Base-by-base conservation (phyloP, 2,329 filamentous ascomycete species). In the Mycocentrospora acerina region DNA sequence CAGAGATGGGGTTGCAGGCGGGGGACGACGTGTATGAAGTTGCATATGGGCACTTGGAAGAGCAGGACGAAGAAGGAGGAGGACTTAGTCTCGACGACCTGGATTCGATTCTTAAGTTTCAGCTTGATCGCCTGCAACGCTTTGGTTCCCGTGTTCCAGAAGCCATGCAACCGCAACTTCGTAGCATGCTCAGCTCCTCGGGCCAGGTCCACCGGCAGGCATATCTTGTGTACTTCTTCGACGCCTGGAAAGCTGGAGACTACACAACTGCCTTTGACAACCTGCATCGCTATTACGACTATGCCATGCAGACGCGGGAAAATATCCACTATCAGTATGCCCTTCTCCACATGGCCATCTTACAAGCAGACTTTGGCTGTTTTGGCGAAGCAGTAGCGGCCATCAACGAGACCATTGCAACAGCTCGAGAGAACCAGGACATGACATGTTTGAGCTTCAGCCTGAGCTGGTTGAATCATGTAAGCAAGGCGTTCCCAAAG, bases 311-410 rank as follows among this genome's bases (percentile, higher is more conserved):
- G 57, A 86, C 83, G 51, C 76, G 83, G 44, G 87, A 95, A 56
- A 83, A 87, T 16, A 80, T 86, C 4, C 90, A 90, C 56, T 97
- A 98, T 59, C 93, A 97, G 62, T 95, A 96, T 62, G 93, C 93
- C 1, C 72, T 97, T 11, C 83, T 98, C 60, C 96, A 96, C 60
- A 79, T 96, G 42, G 91, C 90, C 3, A 88, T 96, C 24, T 78
- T 97, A 4, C 91, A 98, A 60, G 88, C 90, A 12, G 93, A 97
- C 64, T 97, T 97, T 71, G 90, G 90, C 31, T 95, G 88, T 61
- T 85, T 90, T 64, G 80, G 82, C 27, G 90, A 97, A 68, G 91
- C 91, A 5, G 79, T 97, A n/a, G 81, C 88, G 9, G 88, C 91
- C 10, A 95, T 98, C 83, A 83, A 95, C 29, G 93, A 97, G 66